Conservation (phyloP, 306 rosid species). For the Ormosia emarginata region DNA sequence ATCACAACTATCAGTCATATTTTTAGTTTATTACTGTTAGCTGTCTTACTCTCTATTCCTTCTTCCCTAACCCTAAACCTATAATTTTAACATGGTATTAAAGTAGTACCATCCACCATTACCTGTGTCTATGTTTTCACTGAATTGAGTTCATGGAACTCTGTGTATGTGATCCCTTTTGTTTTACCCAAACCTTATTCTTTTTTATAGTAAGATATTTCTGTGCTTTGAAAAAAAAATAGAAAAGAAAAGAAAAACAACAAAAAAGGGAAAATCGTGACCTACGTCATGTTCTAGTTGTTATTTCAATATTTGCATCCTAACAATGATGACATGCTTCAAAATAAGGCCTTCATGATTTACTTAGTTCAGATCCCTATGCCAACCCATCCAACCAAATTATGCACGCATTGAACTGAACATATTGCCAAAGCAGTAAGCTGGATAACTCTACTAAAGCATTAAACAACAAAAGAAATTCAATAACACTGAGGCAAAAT, state of each 20-base stretch:
- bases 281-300: background rate
- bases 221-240: background rate
- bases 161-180: background rate
- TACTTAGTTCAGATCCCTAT: background rate
- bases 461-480: background rate
- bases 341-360: background rate
- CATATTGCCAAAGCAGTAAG: background rate
- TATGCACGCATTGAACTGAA: background rate
- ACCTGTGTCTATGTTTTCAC: background rate
- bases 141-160: background rate
- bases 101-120: background rate
- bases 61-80: background rate
- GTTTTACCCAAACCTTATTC: background rate
- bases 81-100: background rate
- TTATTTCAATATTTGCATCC: background rate
- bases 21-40: background rate
- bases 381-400: background rate
- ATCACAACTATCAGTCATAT: background rate
- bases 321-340: background rate
- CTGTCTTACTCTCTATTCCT: background rate
- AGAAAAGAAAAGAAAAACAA: too few species aligned
- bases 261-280: background rate
- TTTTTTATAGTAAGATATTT: background rate
- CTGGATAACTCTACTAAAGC: background rate
- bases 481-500: background rate